Percentiles rank a stretch among this genome's conserved stretches.
phyloP scores from a whole-genome alignment of 2,329 filamentous ascomycete species.

The Byssoonygena ceratinophila region DNA sequence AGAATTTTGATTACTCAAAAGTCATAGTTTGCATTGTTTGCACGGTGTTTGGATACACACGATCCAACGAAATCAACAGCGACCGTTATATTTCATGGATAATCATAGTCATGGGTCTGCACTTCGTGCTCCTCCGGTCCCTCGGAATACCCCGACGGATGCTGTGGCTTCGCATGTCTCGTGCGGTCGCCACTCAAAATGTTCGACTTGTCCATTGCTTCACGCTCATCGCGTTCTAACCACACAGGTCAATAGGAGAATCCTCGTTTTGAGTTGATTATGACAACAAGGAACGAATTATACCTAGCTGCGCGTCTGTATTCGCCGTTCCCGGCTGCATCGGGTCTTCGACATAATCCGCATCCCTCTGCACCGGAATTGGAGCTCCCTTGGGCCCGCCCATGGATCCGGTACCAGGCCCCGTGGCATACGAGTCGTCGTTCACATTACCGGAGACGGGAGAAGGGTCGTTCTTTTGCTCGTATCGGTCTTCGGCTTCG shows the following conservation, averaged over 20 bases:
- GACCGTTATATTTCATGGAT: too few species aligned
- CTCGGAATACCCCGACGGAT: background rate
- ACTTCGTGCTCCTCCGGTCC: background rate
- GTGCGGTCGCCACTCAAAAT: background rate
- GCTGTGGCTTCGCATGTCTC: constrained; percentile 1
- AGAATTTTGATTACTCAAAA: too few species aligned
- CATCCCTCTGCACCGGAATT: background rate
- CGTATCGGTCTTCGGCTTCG: constrained; percentile 1
- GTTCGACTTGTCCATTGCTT: constrained; percentile 3
- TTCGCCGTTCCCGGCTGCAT: background rate
- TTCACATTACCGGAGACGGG: background rate
- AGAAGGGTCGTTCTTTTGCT: background rate
- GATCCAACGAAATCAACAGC: too few species aligned
- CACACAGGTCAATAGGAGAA: background rate
- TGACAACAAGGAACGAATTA: background rate
- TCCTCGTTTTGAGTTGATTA: background rate
- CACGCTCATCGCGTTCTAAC: background rate
- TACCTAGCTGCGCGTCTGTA: constrained; percentile 2
- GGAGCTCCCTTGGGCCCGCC: background rate
- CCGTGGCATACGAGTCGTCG: background rate
- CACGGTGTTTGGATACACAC: too few species aligned
- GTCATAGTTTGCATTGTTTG: too few species aligned
- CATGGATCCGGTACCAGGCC: background rate
- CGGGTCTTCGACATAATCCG: background rate
- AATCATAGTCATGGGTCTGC: background rate